These are phyloP conservation scores for Mentha longifolia DNA, from an alignment of 257 asterid genomes.

Conservation along the genomic window DNA sequence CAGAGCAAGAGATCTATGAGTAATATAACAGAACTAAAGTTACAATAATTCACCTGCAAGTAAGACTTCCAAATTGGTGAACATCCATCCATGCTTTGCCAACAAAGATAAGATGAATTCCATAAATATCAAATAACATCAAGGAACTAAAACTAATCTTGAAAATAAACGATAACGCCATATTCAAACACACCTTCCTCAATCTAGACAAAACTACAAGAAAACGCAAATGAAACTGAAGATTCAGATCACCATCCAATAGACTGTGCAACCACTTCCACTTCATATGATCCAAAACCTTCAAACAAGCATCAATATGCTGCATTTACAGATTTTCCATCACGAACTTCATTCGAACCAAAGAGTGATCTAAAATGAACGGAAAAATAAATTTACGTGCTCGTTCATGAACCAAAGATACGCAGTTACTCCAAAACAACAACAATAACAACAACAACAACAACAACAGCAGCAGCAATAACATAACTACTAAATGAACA, in stretches of 20 bases:
- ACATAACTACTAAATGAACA: not conserved
- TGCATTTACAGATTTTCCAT: slow-evolving; percentile 3
- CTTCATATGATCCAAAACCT: slow-evolving; percentile 48
- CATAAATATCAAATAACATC: too few species aligned
- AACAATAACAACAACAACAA: too few species aligned
- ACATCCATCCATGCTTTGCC: slow-evolving; percentile 3
- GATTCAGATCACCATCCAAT: slow-evolving; percentile 38
- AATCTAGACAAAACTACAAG: slow-evolving; percentile 32
- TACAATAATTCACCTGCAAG: slow-evolving; percentile 44
- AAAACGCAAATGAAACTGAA: slow-evolving; percentile 34
- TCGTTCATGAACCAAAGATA: not conserved
- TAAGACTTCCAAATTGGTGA: slow-evolving; percentile 6
- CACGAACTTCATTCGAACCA: slow-evolving; percentile 3
- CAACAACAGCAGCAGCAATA: too few species aligned
- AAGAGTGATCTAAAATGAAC: not conserved
- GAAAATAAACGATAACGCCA: not conserved
- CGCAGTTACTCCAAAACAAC: not conserved
- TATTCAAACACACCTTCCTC: slow-evolving; percentile 33
- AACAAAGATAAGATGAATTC: not conserved
- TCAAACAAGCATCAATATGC: slow-evolving; percentile 17
- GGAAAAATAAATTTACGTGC: not conserved
- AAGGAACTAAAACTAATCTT: not conserved
- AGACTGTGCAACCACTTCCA: slow-evolving; percentile 36
- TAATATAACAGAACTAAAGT: slow-evolving; percentile 26
- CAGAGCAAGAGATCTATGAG: slow-evolving; percentile 30